Conservation (phyloP, 2,329 filamentous ascomycete species). For the Colletotrichum kahawae region DNA sequence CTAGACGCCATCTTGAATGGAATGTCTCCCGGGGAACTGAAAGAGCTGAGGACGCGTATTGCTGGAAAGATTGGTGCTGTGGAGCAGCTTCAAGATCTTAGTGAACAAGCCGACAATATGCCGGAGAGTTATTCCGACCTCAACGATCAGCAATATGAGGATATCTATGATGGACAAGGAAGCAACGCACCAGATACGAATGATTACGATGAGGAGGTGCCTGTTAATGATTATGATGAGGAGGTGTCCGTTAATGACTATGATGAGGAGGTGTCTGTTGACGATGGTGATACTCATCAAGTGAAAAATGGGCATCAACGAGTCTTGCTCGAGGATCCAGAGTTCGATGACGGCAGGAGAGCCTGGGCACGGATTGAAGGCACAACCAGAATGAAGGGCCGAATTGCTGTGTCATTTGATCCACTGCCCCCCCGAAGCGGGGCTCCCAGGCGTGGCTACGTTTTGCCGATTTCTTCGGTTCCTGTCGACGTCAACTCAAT, state of each 20-base stretch:
- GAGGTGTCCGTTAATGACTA: neutral
- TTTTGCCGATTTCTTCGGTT: neutral
- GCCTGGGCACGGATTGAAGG: neutral
- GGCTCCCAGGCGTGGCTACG: neutral
- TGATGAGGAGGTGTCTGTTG: neutral
- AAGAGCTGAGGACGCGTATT: neutral
- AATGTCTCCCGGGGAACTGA: neutral
- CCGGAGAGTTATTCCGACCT: neutral
- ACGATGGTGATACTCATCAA: neutral
- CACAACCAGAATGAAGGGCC: neutral
- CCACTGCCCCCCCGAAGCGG: neutral
- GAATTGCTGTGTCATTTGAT: neutral
- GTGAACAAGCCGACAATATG: neutral
- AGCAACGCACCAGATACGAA: neutral
- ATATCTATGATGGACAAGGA: neutral
- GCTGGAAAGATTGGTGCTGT: neutral
- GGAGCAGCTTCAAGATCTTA: neutral
- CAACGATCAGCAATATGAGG: neutral
- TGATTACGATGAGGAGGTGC: neutral
- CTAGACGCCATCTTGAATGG: neutral
- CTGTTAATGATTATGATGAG: neutral
- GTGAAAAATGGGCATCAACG: neutral
- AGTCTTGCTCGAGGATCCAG: neutral
- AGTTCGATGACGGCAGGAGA: neutral
- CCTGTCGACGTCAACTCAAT: neutral